Conservation (phyloP, 495 filamentous ascomycete genomes). For the Tuber borchii region DNA sequence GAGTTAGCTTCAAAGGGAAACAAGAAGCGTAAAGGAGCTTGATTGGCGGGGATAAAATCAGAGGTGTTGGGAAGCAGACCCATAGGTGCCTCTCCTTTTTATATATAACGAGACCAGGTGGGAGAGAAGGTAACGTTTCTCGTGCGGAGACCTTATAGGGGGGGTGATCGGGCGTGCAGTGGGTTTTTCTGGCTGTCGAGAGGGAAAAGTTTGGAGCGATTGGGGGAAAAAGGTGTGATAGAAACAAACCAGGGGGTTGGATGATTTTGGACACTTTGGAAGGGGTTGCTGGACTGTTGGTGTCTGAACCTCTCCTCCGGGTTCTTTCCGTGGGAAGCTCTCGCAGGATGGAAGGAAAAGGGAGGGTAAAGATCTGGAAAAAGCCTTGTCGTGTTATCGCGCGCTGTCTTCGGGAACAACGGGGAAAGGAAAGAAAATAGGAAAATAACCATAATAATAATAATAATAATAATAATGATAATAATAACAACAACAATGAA, state of each 20-base stretch:
- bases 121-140: conserved; percentile 40
- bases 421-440: conserved; percentile 15
- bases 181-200: conserved; percentile 36
- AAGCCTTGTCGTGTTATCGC: conserved; percentile 37
- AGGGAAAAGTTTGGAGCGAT: conserved; percentile 38
- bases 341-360: conserved; percentile 31
- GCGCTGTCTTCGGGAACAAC: conserved; percentile 29
- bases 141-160: conserved; percentile 35
- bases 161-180: conserved; percentile 37
- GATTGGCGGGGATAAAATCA: conserved; percentile 36
- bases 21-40: conserved; percentile 33
- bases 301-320: conserved; percentile 38
- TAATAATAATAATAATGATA: not conserved
- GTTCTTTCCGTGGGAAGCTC: conserved; percentile 34
- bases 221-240: conserved; percentile 41
- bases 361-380: conserved; percentile 33
- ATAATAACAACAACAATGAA: not conserved
- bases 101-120: conserved; percentile 38
- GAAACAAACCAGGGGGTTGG: conserved; percentile 43
- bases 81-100: conserved; percentile 39
- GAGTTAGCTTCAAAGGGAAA: conserved; percentile 27
- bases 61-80: conserved; percentile 33
- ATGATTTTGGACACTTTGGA: conserved; percentile 42
- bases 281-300: conserved; percentile 35
- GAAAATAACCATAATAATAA: not conserved